These are phyloP conservation scores for Ilex asprella DNA, from an alignment of 257 asterid species.

Conservation along the genomic window DNA sequence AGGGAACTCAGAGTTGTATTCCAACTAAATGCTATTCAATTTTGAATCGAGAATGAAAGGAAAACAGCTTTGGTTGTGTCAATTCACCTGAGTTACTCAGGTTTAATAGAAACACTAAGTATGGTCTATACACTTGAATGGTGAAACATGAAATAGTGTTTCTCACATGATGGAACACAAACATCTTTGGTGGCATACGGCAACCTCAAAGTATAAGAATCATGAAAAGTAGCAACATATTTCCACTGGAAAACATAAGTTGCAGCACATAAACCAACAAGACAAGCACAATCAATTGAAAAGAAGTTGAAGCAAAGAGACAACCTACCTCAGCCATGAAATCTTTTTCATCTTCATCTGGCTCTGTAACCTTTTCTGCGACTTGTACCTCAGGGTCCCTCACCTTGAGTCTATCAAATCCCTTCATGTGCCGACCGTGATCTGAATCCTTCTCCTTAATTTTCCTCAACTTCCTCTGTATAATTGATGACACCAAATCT, in stretches of 20 bases:
- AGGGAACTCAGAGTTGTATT: too few species aligned
- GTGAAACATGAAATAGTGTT: too few species aligned
- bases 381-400: conserved; percentile 37
- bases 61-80: too few species aligned
- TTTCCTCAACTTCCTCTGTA: conserved; percentile 84
- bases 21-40: too few species aligned
- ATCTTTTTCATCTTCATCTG: conserved; percentile 32
- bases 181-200: background rate
- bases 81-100: too few species aligned
- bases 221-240: background rate
- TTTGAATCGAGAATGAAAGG: too few species aligned
- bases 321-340: conserved; percentile 69
- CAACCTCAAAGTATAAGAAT: background rate
- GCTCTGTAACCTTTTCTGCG: conserved; percentile 33
- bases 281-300: background rate
- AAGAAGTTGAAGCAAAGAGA: conserved; percentile 5
- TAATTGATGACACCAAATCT: conserved; percentile 72
- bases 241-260: background rate
- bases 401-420: conserved; percentile 59
- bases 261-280: background rate
- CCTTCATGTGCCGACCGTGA: conserved; percentile 92
- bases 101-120: too few species aligned
- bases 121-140: too few species aligned
- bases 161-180: background rate
- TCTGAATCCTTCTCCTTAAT: conserved; percentile 95